Evolutionary conservation across 2,329 filamentous ascomycete species (phyloP), one percentile per base, ranked within the genome.

Genomic region (Cylindrodendrum hubeiense): DNA sequence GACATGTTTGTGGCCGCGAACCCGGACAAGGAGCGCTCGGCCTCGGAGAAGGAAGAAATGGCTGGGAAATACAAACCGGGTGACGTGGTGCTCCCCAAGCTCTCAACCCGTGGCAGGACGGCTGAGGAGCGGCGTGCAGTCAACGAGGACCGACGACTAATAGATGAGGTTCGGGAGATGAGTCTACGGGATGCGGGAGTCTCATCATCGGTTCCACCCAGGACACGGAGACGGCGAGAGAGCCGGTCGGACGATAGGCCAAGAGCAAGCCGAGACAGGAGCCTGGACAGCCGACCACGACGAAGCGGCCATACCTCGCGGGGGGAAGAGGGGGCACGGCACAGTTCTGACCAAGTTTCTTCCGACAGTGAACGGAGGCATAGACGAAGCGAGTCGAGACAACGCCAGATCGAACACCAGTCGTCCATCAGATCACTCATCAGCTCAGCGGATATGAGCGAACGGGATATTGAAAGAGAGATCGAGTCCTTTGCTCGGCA

Each of bases 401-500:
- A 82, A 58, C 79, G 92, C 53, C 91, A 90, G 56, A 85, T 98
- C 51, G 94, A 96, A 75, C 95, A 98, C 75, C 95, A 98, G 81
- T 91, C 94, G 1, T 97, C 94, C 63, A 82, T 98, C 68, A 86
- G 95, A 57, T 97, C 93, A 10, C 81, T 98, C 64, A 90, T 98
- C 64, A 95, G 93, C 74, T 88, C 91, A 5, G 93, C 92, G 0
- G 92, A 95, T 67, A 85, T 93, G 62, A 93, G 93, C 71, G 89
- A 91, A 49, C 87, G 89, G 21, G 92, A 95, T 70, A 91, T 97
- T 72, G 92, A 97, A 76, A 89, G 92, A 65, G 94, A 97, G 76
- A 97, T 98, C 64, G 88, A 96, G 71, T 94, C 96, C 65, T 97
- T 98, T 73, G 88, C 97, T 70, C 89, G 93, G 46, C 94, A 97